phyloP scores from a whole-genome alignment of 139 green algal genomes.

The Chlorella vulgaris region DNA sequence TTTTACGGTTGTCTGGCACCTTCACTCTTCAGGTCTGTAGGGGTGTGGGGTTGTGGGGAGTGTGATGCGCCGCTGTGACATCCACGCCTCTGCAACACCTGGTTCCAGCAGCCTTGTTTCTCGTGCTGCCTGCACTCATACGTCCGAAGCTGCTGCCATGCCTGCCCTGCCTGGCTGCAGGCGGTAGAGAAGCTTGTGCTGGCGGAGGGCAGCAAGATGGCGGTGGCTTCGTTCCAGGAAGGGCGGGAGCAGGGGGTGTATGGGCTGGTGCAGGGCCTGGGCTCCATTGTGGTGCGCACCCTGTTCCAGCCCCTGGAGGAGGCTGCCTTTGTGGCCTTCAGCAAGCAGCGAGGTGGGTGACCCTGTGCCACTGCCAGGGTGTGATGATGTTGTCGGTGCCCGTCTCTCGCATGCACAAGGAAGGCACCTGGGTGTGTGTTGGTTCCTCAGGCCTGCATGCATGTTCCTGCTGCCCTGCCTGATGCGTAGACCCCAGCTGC shows the following conservation, averaged over 20 bases:
- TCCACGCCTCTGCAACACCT: too few species aligned
- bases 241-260: constrained; percentile 81
- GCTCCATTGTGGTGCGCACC: constrained; percentile 83
- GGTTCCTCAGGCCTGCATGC: too few species aligned
- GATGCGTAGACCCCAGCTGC: too few species aligned
- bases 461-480: too few species aligned
- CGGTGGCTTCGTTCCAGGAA: constrained; percentile 55
- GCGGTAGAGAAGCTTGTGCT: constrained; percentile 82
- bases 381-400: too few species aligned
- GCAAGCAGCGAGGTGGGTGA: constrained; percentile 44
- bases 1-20: constrained; percentile 21
- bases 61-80: too few species aligned
- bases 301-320: constrained; percentile 90
- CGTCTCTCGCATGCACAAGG: background rate
- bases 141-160: too few species aligned
- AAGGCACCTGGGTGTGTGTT: background rate
- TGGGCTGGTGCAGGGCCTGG: constrained; percentile 85
- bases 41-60: too few species aligned
- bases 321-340: constrained; percentile 85
- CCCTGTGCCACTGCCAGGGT: background rate
- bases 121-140: too few species aligned
- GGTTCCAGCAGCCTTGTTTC: too few species aligned
- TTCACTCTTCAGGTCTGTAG: constrained; percentile 57
- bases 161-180: too few species aligned
- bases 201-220: constrained; percentile 81